Evolutionary conservation across 768 basidiomycete species (phyloP), one percentile per base, ranked within the genome.

Genomic region (Leucogyrophana mollusca): DNA sequence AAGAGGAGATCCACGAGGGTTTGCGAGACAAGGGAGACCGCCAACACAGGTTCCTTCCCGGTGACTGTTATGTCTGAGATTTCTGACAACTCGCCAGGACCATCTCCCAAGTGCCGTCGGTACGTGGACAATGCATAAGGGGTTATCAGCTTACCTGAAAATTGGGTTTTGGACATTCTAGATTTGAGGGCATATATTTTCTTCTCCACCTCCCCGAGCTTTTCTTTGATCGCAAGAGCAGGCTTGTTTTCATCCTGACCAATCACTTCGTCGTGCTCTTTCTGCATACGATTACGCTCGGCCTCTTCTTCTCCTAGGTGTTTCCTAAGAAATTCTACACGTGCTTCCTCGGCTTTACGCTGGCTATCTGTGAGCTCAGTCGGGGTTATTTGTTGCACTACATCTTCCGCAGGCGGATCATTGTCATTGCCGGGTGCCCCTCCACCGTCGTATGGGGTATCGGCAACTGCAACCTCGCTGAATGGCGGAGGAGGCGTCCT

Each of bases 401-500:
- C 46, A 8, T 45, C 54, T 22, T 40, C 45, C 37, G 14, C 3
- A 11, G 5, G 46, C 3, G 46, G 48, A 3, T 24, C n/a, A n/a
- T n/a, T n/a, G n/a, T n/a, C n/a, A n/a, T n/a, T n/a, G n/a, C n/a
- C n/a, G n/a, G n/a, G n/a, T n/a, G n/a, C n/a, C n/a, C n/a, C n/a
- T n/a, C n/a, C n/a, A n/a, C n/a, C n/a, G n/a, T n/a, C n/a, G n/a
- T n/a, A n/a, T n/a, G n/a, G n/a, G n/a, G n/a, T n/a, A n/a, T n/a
- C 38, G 27, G 41, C 46, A 13, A 52, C 54, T 11, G 16, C 49
- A 9, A 59, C 49, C 23, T 63, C 58, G 4, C 34, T 59, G 24
- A 60, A 67, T 1, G 64, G 53, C 10, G 64, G 64, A 4, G 65
- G 64, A 7, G 63, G 63, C 9, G 57, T 40, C 4, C 50, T 2